Evolutionary conservation across 1,139 yeast species (phyloP).

Genomic region (Tardiomyces digboiensis): DNA sequence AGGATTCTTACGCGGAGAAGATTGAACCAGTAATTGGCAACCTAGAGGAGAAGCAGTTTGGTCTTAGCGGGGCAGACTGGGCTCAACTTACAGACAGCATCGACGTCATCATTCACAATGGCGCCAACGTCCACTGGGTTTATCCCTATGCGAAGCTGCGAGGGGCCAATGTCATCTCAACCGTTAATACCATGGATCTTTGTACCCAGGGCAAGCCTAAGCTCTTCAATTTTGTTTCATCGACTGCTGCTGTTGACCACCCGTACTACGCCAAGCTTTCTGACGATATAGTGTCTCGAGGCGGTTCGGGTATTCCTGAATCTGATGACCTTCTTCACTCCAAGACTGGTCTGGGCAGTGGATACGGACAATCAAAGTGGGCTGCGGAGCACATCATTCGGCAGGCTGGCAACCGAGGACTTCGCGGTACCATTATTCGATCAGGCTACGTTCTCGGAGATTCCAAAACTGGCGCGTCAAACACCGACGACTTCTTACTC

Average conservation of each 20-base stretch:
- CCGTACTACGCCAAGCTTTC: slow-evolving; percentile 72
- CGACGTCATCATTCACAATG: slow-evolving; percentile 89
- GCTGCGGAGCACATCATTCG: slow-evolving; percentile 87
- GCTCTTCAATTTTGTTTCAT: slow-evolving; percentile 82
- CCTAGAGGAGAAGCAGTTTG: slow-evolving; percentile 62
- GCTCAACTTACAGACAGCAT: slow-evolving; percentile 41
- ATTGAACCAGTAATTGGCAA: slow-evolving; percentile 80
- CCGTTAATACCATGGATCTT: slow-evolving; percentile 74
- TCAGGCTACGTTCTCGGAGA: slow-evolving; percentile 97
- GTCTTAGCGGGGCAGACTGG: slow-evolving; percentile 56
- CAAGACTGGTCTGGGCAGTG: slow-evolving; percentile 71
- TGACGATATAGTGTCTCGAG: slow-evolving; percentile 54
- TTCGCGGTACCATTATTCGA: slow-evolving; percentile 81
- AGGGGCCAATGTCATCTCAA: slow-evolving; percentile 88
- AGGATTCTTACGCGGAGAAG: slow-evolving; percentile 44
- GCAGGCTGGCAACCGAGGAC: slow-evolving; percentile 74
- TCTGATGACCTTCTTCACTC: slow-evolving; percentile 79
- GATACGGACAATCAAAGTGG: slow-evolving; percentile 98
- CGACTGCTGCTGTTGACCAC: slow-evolving; percentile 88
- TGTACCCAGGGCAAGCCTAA: slow-evolving; percentile 77
- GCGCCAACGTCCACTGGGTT: slow-evolving; percentile 99
- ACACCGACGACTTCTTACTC: slow-evolving; percentile 91
- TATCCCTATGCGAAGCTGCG: slow-evolving; percentile 87
- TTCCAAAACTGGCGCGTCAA: slow-evolving; percentile 71
- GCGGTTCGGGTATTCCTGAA: slow-evolving; percentile 68